Conservation (phyloP, 2,329 filamentous ascomycete species). For the Cordyceps farinosa region DNA sequence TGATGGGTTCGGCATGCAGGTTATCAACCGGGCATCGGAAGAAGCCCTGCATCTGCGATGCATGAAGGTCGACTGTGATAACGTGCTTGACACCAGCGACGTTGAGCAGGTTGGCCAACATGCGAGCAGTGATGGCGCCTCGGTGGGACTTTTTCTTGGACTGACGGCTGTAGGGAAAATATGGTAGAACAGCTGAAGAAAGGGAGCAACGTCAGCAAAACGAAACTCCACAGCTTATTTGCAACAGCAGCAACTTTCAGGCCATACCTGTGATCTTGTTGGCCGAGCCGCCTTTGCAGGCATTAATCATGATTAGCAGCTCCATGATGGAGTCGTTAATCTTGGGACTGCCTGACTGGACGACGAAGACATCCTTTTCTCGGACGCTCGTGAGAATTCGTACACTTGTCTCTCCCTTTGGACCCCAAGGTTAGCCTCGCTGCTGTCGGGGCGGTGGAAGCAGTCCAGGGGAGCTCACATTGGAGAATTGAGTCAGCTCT, state of each 20-base stretch:
- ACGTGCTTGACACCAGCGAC: slow-evolving; percentile 96
- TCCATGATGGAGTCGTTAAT: slow-evolving; percentile 99
- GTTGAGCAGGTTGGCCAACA: slow-evolving; percentile 91
- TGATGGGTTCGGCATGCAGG: slow-evolving; percentile 89
- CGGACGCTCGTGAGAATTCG: slow-evolving; percentile 73
- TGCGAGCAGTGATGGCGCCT: slow-evolving; percentile 91
- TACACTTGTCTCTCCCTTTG: slow-evolving; percentile 66
- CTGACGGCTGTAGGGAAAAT: slow-evolving; percentile 98
- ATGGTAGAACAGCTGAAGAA: slow-evolving; percentile 72
- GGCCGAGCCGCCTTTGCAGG: slow-evolving; percentile 95
- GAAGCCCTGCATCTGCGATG: slow-evolving; percentile 99
- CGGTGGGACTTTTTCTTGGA: slow-evolving; percentile 99
- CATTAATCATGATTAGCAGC: slow-evolving; percentile 97
- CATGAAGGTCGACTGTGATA: slow-evolving; percentile 94
- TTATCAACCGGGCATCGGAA: slow-evolving; percentile 98
- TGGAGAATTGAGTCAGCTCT: slow-evolving; percentile 67
- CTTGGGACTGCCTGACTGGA: slow-evolving; percentile 91
- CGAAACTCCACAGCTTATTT: background rate
- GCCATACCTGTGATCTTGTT: slow-evolving; percentile 85
- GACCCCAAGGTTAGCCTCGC: slow-evolving; percentile 20
- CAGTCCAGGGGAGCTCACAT: slow-evolving; percentile 48
- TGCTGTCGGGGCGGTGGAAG: slow-evolving; percentile 9
- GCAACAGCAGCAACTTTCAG: background rate
- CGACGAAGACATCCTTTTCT: slow-evolving; percentile 98
- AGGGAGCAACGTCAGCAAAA: slow-evolving; percentile 4